These are phyloP conservation scores for Suhomyces faveliae DNA, from an alignment of 805 yeast species.

Conservation along the genomic window DNA sequence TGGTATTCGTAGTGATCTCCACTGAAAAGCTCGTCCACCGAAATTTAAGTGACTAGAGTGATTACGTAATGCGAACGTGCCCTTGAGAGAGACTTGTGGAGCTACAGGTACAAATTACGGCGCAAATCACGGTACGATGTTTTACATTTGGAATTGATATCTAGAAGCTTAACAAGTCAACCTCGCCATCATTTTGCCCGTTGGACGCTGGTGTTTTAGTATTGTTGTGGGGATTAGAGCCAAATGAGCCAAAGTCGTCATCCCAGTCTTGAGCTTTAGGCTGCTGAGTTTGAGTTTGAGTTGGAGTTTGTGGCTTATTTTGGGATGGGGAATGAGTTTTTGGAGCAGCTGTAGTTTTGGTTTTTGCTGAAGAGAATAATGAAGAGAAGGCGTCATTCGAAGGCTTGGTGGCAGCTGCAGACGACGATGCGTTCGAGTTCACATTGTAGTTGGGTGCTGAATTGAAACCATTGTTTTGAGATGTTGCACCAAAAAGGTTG, in stretches of 20 bases:
- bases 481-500: slow-evolving; percentile 7
- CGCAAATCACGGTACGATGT: background rate
- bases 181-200: slow-evolving; percentile 34
- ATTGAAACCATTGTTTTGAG: slow-evolving; percentile 13
- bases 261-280: slow-evolving; percentile 16
- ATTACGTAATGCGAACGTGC: slow-evolving; percentile 3
- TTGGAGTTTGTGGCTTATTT: slow-evolving; percentile 8
- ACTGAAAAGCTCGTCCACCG: background rate
- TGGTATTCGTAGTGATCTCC: background rate
- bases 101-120: no score
- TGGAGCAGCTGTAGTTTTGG: slow-evolving; percentile 27
- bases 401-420: slow-evolving; percentile 25
- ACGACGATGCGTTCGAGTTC: slow-evolving; percentile 23
- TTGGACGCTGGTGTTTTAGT: slow-evolving; percentile 9
- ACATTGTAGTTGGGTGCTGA: slow-evolving; percentile 19
- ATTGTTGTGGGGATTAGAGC: slow-evolving; percentile 18
- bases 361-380: slow-evolving; percentile 63
- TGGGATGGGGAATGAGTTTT: slow-evolving; percentile 1
- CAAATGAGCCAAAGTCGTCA: slow-evolving; percentile 34
- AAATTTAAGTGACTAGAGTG: background rate
- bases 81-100: background rate
- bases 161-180: slow-evolving; percentile 50
- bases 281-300: background rate
- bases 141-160: background rate
- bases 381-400: slow-evolving; percentile 71